A percentile compares a stretch with the other conserved stretches of the same genome.
Conservation (phyloP, 2,329 filamentous ascomycete genomes). For the Ophiostoma quercus region DNA sequence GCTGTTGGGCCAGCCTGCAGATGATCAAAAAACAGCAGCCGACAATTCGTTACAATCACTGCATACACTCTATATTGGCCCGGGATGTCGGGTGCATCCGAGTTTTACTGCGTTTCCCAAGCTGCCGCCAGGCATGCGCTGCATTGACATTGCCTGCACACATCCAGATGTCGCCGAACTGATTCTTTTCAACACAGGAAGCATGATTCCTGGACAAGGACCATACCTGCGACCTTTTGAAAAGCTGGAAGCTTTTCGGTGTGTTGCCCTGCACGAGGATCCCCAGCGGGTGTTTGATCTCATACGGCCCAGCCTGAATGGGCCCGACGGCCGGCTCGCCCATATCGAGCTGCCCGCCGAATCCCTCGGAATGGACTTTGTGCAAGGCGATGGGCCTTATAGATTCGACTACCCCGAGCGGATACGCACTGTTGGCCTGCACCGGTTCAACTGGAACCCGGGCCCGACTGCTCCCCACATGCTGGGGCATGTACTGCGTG, state of each 20-base stretch:
- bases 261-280: not conserved
- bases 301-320: slow-evolving; percentile 17
- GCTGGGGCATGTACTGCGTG: not conserved
- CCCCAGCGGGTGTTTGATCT: slow-evolving; percentile 15
- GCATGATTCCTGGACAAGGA: not conserved
- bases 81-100: not conserved
- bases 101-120: slow-evolving; percentile 10
- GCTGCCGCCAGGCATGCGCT: slow-evolving; percentile 21
- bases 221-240: not conserved
- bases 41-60: not conserved
- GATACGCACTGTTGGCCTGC: slow-evolving; percentile 24
- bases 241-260: slow-evolving; percentile 23
- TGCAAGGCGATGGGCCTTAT: slow-evolving; percentile 10
- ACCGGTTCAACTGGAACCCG: slow-evolving; percentile 21
- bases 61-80: slow-evolving; percentile 23
- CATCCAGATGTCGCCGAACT: not conserved
- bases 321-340: slow-evolving; percentile 16
- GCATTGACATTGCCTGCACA: slow-evolving; percentile 22
- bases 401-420: slow-evolving; percentile 17
- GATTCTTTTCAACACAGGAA: slow-evolving; percentile 1
- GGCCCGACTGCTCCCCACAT: slow-evolving; percentile 5
- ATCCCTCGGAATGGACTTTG: not conserved
- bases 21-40: not conserved
- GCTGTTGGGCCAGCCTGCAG: not conserved
- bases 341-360: slow-evolving; percentile 22